These are phyloP conservation scores for Aspergillus funiculosus DNA, from an alignment of 495 filamentous ascomycete genomes.

Conservation along the genomic window DNA sequence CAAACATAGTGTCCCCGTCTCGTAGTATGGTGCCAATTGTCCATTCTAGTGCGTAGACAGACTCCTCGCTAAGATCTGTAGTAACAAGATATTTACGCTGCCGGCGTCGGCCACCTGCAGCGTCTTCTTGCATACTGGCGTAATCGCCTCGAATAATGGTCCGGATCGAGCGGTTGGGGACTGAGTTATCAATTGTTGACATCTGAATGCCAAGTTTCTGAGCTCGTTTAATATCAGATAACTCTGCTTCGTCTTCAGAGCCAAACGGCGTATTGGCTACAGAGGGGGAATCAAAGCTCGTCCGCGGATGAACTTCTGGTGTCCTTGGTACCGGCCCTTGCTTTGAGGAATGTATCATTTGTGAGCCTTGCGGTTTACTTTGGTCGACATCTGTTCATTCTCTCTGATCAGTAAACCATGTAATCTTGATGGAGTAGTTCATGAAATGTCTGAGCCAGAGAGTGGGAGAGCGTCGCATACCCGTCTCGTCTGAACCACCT, in stretches of 20 bases:
- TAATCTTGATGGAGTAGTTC: background rate
- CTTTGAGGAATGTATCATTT: conserved; percentile 18
- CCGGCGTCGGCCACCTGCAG: conserved; percentile 64
- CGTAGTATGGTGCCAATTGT: conserved; percentile 92
- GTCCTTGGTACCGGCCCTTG: conserved; percentile 41
- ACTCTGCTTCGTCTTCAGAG: conserved; percentile 80
- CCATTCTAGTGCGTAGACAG: conserved; percentile 92
- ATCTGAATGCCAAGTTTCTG: conserved; percentile 75
- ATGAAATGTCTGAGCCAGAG: background rate
- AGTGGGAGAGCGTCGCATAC: conserved; percentile 6
- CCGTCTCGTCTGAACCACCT: conserved; percentile 6
- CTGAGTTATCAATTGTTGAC: conserved; percentile 67
- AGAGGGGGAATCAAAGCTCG: conserved; percentile 70
- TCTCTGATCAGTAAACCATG: background rate
- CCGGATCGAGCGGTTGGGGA: conserved; percentile 74
- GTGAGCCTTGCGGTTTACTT: conserved; percentile 1
- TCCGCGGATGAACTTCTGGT: conserved; percentile 70
- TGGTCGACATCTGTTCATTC: background rate
- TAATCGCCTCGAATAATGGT: conserved; percentile 89
- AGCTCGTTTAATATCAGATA: conserved; percentile 76
- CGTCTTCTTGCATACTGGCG: conserved; percentile 61
- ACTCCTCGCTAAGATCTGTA: conserved; percentile 88
- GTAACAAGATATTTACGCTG: conserved; percentile 87
- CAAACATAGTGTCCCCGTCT: conserved; percentile 88
- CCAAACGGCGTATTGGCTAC: conserved; percentile 70